Conservation (phyloP, 495 filamentous ascomycete species). For the Penicillium egyptiacum region DNA sequence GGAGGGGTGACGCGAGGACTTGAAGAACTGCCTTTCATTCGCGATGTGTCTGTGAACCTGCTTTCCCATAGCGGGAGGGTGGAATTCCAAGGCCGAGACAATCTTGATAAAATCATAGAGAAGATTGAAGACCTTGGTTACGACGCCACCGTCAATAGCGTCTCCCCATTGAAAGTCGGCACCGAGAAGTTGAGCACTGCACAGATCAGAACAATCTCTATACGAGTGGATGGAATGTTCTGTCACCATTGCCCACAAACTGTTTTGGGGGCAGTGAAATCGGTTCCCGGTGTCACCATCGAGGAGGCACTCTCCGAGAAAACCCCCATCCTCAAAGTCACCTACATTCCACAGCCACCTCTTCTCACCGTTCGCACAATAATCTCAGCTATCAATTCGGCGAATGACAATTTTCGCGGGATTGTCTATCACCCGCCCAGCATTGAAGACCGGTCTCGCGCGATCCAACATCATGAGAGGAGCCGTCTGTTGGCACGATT, state of each 20-base stretch:
- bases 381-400: constrained; percentile 60
- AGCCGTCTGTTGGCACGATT: constrained; percentile 62
- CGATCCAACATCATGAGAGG: constrained; percentile 65
- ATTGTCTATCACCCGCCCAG: constrained; percentile 78
- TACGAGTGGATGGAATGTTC: constrained; percentile 80
- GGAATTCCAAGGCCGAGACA: constrained; percentile 55
- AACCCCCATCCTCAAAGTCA: constrained; percentile 67
- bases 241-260: constrained; percentile 78
- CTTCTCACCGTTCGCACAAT: constrained; percentile 76
- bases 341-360: constrained; percentile 68
- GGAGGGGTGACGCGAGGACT: constrained; percentile 64
- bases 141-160: constrained; percentile 59
- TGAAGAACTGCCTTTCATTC: constrained; percentile 61
- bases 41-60: constrained; percentile 64
- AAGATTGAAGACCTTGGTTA: constrained; percentile 81
- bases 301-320: constrained; percentile 50
- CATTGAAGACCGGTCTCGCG: constrained; percentile 78
- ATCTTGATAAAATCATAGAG: constrained; percentile 59
- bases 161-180: constrained; percentile 20
- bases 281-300: constrained; percentile 51
- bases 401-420: constrained; percentile 62
- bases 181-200: constrained; percentile 12
- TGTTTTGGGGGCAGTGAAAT: constrained; percentile 54
- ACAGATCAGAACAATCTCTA: constrained; percentile 57
- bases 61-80: constrained; percentile 71